phyloP scores from a whole-genome alignment of 208 protist species.

The Leishmania arabica region DNA sequence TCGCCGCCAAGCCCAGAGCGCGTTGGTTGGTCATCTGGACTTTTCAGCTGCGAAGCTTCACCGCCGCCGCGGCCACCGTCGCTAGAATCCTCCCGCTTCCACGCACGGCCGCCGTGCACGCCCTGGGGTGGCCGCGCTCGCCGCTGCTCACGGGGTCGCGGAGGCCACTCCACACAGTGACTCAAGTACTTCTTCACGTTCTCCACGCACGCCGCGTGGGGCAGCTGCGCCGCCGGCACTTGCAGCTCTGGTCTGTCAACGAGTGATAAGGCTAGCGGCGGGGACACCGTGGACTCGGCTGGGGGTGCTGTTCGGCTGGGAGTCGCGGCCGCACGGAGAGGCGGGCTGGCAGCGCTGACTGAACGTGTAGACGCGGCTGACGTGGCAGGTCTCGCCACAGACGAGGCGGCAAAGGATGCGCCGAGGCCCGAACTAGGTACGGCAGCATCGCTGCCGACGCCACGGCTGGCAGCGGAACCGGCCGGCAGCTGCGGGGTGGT shows the following conservation, averaged over 20 bases:
- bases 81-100: not conserved
- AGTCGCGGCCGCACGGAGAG: slow-evolving; percentile 1
- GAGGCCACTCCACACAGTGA: slow-evolving; percentile 45
- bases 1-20: not conserved
- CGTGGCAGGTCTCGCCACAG: not conserved
- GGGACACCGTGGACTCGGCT: not conserved
- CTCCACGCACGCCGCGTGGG: slow-evolving; percentile 26
- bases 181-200: slow-evolving; percentile 47
- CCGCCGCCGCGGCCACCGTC: not conserved
- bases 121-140: not conserved
- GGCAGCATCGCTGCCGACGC: slow-evolving; percentile 4
- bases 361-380: not conserved
- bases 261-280: slow-evolving; percentile 7
- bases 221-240: slow-evolving; percentile 14
- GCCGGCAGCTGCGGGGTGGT: slow-evolving; percentile 1
- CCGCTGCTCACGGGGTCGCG: slow-evolving; percentile 17
- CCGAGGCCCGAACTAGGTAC: not conserved
- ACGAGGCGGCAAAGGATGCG: slow-evolving; percentile 1
- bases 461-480: not conserved
- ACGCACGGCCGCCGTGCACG: not conserved
- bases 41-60: slow-evolving; percentile 1
- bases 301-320: not conserved
- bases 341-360: not conserved
- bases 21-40: not conserved
- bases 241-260: not conserved